Conservation (phyloP, 2,329 filamentous ascomycete species). For the Beauveria medogensis region DNA sequence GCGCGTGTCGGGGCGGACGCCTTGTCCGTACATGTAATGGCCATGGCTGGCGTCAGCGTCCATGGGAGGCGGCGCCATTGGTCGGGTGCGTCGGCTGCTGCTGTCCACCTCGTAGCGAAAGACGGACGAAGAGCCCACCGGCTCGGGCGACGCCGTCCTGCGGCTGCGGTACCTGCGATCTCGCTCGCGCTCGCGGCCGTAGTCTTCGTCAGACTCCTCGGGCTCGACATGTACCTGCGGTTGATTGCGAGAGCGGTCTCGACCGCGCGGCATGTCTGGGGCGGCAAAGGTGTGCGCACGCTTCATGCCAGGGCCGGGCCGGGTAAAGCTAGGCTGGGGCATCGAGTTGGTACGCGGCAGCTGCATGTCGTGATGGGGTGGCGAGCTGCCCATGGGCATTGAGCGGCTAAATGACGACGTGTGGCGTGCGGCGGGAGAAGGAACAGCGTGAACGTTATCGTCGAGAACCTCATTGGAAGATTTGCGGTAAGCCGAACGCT, state of each 20-base stretch:
- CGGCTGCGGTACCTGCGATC: constrained; percentile 28
- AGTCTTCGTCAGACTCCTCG: constrained; percentile 26
- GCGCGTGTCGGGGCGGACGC: neutral
- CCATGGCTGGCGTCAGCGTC: neutral
- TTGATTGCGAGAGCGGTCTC: constrained; percentile 29
- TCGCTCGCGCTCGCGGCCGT: constrained; percentile 20
- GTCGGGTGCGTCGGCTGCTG: constrained; percentile 19
- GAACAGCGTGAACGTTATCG: constrained; percentile 21
- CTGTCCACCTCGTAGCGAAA: constrained; percentile 24
- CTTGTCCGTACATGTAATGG: neutral
- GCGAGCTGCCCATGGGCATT: constrained; percentile 22
- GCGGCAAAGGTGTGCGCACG: constrained; percentile 28
- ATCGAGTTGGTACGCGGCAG: constrained; percentile 28
- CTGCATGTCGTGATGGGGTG: constrained; percentile 24
- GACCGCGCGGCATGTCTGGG: constrained; percentile 24
- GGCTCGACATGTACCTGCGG: constrained; percentile 30
- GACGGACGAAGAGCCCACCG: constrained; percentile 14
- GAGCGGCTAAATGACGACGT: constrained; percentile 19
- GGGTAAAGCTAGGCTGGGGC: constrained; percentile 23
- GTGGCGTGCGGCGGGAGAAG: constrained; percentile 24
- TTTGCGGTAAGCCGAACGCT: constrained; percentile 23
- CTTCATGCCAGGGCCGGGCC: constrained; percentile 21
- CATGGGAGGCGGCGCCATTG: constrained; percentile 18
- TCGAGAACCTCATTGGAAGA: constrained; percentile 25
- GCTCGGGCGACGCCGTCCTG: constrained; percentile 27